Evolutionary conservation across 371 early-diverging fungal species (phyloP).

Genomic region (Syncephalastrum contaminatum): DNA sequence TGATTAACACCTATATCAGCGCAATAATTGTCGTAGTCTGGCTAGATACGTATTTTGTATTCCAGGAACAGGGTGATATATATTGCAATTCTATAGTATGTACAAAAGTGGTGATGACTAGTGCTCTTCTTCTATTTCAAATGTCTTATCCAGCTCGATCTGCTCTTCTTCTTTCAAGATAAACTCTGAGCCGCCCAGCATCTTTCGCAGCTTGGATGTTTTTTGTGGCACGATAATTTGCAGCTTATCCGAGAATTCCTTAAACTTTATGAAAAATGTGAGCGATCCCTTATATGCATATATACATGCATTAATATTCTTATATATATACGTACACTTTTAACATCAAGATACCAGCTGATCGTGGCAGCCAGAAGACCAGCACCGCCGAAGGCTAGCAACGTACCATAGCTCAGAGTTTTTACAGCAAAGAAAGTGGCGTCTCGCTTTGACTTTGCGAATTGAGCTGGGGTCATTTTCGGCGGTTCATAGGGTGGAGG

Average conservation of each 20-base stretch:
- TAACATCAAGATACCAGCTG: conserved; percentile 44
- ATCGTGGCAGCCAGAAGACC: conserved; percentile 32
- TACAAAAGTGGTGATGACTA: no score
- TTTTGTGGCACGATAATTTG: conserved; percentile 37
- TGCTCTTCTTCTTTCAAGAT: conserved; percentile 34
- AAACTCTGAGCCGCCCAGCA: conserved; percentile 37
- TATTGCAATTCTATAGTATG: conserved; percentile 5
- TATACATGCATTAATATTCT: not conserved
- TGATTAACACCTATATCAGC: no score
- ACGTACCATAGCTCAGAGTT: conserved; percentile 43
- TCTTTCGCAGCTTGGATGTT: conserved; percentile 29
- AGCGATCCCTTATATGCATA: not conserved
- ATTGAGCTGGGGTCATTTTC: conserved; percentile 44
- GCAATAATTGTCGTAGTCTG: no score
- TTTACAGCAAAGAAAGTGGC: conserved; percentile 43
- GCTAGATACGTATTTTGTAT: no score
- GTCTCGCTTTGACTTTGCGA: conserved; percentile 35
- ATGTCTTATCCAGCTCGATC: conserved; percentile 21
- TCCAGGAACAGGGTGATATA: no score
- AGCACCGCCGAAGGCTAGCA: conserved; percentile 37
- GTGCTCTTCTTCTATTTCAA: conserved; percentile 18
- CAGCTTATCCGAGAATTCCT: conserved; percentile 48
- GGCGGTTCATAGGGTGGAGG: conserved; percentile 23
- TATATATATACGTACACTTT: conserved; percentile 30
- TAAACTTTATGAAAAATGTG: conserved; percentile 22